Evolutionary conservation across 306 rosid species (phyloP).

Genomic region (Inga leiocalycina): DNA sequence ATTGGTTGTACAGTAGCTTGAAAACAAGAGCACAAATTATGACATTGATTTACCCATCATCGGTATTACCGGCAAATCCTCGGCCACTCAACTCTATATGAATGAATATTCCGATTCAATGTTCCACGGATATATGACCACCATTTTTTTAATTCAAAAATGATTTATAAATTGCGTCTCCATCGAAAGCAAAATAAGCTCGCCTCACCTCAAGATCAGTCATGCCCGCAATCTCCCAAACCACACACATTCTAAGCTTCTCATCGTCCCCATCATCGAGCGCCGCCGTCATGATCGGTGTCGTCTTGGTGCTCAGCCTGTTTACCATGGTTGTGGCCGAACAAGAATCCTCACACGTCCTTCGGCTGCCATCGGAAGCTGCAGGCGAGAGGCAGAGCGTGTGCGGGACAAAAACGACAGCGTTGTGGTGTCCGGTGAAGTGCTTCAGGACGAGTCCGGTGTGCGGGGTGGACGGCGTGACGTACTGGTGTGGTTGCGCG

Average conservation of each 20-base stretch:
- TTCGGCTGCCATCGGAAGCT: conserved; percentile 48
- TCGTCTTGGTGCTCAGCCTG: conserved; percentile 35
- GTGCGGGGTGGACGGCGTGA: conserved; percentile 80
- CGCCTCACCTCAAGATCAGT: conserved; percentile 27
- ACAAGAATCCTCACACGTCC: conserved; percentile 16
- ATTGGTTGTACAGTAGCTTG: neutral
- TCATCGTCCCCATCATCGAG: neutral
- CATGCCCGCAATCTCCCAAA: conserved; percentile 45
- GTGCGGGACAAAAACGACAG: conserved; percentile 37
- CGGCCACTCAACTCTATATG: neutral
- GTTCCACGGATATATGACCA: neutral
- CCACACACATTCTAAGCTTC: conserved; percentile 24
- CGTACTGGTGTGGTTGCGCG: conserved; percentile 93
- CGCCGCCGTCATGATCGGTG: conserved; percentile 26
- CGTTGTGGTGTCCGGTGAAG: conserved; percentile 64
- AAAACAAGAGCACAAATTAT: neutral
- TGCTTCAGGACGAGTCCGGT: conserved; percentile 87
- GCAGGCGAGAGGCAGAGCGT: conserved; percentile 6
- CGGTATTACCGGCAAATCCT: neutral
- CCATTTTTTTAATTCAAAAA: neutral
- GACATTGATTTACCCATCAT: neutral
- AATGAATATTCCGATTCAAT: neutral
- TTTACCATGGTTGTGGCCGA: conserved; percentile 44
- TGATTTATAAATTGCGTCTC: neutral
- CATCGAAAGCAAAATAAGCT: conserved; percentile 30